phyloP scores from a whole-genome alignment of 768 basidiomycete species.

The Fistulinella prunicolor region DNA sequence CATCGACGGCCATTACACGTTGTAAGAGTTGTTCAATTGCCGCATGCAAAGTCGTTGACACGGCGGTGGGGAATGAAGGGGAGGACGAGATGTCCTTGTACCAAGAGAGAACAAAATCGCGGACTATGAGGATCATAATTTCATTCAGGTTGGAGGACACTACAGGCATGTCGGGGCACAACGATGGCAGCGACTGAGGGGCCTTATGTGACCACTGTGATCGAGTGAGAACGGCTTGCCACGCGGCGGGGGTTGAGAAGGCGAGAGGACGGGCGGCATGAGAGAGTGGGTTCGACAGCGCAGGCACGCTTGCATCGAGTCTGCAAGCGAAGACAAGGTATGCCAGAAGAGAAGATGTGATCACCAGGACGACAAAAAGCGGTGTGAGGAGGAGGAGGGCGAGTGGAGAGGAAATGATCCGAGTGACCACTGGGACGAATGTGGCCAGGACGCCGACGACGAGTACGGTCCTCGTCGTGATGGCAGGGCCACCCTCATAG shows the following conservation, averaged over 20 bases:
- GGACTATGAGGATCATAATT: slow-evolving; percentile 73
- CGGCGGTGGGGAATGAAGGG: slow-evolving; percentile 82
- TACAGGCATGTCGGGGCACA: slow-evolving; percentile 61
- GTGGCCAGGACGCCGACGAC: slow-evolving; percentile 57
- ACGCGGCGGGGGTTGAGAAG: slow-evolving; percentile 92
- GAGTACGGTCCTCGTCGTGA: slow-evolving; percentile 52
- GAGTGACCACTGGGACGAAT: slow-evolving; percentile 50
- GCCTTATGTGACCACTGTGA: slow-evolving; percentile 85
- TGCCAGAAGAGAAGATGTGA: slow-evolving; percentile 49
- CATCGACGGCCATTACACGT: slow-evolving; percentile 59
- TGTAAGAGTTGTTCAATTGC: slow-evolving; percentile 56
- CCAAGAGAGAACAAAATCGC: slow-evolving; percentile 90
- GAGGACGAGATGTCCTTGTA: slow-evolving; percentile 84
- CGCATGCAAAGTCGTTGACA: slow-evolving; percentile 71
- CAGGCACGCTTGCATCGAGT: slow-evolving; percentile 48
- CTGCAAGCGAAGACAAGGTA: slow-evolving; percentile 55
- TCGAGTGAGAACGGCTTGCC: slow-evolving; percentile 86
- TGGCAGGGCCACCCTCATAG: slow-evolving; percentile 35
- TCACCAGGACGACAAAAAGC: slow-evolving; percentile 47
- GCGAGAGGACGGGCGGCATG: slow-evolving; percentile 69
- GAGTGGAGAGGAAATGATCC: slow-evolving; percentile 64
- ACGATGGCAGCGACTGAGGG: slow-evolving; percentile 62
- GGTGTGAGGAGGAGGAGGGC: slow-evolving; percentile 63
- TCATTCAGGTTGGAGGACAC: slow-evolving; percentile 75
- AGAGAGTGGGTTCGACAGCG: slow-evolving; percentile 38